Evolutionary conservation across 352 stramenopile species (phyloP), one percentile per base, ranked within the genome.

Genomic region (Globisporangium radiosum): DNA sequence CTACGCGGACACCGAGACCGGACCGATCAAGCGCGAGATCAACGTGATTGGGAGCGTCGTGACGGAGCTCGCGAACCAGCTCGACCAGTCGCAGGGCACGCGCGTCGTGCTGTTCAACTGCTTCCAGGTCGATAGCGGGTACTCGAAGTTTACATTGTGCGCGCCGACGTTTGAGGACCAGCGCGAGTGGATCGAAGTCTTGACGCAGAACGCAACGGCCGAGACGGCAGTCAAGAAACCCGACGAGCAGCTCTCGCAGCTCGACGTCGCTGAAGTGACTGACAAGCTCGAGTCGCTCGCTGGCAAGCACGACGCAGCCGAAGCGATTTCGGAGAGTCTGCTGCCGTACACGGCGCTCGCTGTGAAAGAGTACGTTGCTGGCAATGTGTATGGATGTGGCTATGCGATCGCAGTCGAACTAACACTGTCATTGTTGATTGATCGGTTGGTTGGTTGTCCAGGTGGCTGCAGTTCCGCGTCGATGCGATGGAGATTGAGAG

Each of bases 31-130:
- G 65, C 82, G 86, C 40, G 86, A 95, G 67, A 91, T 95, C 62
- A 92, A 88, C 51, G 73, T 95, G 8, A 92, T 95, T 39, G 81
- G 81, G 14, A 92, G 84, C 45, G 72, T 75, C 2, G 78, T 95
- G 17, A 69, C 78, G 3, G 86, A 95, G 65, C 78, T 95, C 62
- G 78, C 86, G 42, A 94, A 95, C 63, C 86, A 95, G 60, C 69
- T 95, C 11, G 86, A 95, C 64, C 86, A 95, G 54, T 92, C 83
- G n/a, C 84, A 92, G 56, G 85, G 86, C 53, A 77, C 75, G 15
- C 83, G 86, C 17, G 81, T 91, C 47, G 85, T 95, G 51, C 69
- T 95, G 10, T 93, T 92, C 62, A 87, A 95, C 60, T 95, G 86
- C 55, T 94, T 95, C 57, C 85, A 70, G 25, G 73, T 95, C 37